Evolutionary conservation across 2,329 filamentous ascomycete species (phyloP), one percentile per base, ranked within the genome.

Genomic region (Phaeosphaeria sp.): DNA sequence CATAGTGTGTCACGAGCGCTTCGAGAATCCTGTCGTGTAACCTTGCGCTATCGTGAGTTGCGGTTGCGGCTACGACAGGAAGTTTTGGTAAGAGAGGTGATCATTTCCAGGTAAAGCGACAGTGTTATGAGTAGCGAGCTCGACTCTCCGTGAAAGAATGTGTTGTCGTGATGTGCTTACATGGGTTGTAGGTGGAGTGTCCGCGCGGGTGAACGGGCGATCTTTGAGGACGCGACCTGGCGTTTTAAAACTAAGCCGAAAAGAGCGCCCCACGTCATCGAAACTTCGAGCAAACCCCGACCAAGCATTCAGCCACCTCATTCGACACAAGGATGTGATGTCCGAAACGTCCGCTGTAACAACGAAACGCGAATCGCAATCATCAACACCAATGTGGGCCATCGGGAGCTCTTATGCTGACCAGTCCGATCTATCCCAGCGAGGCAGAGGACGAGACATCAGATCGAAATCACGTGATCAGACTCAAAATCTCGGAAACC

Each of bases 1-100:
- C 68, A 72, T 71, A 57, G 59, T 68, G 50, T 58, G 68, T 67
- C 61, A 65, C 66, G 64, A 58, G 62, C 62, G 58, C 65, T 63
- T 63, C 50, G 36, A 53, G 49, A 42, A 42, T 58, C 50, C 46
- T 54, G 58, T 52, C 39, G 60, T 64, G 59, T 63, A 60, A 65
- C n/a, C n/a, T n/a, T n/a, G n/a, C 65, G 59, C 63, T 60, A 61
- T 54, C 54, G 55, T 44, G 51, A 56, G 52, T 42, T 52, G 61
- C 58, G 55, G 54, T 54, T 52, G 56, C 47, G 39, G 48, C n/a
- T 25, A 36, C 54, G 41, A 62, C 48, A 51, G 42, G 18, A 42
- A 41, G 18, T 11, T n/a, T 42, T 43, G 25, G 48, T 21, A 21
- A 49, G 55, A 30, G 47, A 58, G 44, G 22, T 46, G 44, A n/a